phyloP scores from a whole-genome alignment of 2,329 filamentous ascomycete genomes.

The Xylaria sp. region DNA sequence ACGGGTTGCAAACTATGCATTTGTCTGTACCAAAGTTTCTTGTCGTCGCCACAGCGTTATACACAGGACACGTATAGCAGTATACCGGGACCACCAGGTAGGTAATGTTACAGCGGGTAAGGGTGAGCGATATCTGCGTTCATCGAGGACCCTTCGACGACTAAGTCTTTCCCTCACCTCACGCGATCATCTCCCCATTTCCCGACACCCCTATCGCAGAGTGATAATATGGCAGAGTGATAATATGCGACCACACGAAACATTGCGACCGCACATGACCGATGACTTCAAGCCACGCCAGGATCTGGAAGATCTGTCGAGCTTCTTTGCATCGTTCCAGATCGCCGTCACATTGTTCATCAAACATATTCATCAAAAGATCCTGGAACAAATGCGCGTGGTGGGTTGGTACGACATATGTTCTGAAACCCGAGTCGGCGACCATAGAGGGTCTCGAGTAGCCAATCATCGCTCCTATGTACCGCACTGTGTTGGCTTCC shows the following conservation, averaged over 20 bases:
- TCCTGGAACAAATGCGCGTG: constrained; percentile 24
- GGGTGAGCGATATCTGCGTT: background rate
- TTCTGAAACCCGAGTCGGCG: constrained; percentile 41
- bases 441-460: constrained; percentile 15
- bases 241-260: constrained; percentile 28
- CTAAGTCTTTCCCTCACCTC: background rate
- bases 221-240: no score
- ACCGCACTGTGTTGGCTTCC: constrained; percentile 27
- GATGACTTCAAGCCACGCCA: constrained; percentile 19
- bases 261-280: constrained; percentile 28
- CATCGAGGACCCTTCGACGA: background rate
- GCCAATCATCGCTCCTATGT: constrained; percentile 18
- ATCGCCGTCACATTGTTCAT: constrained; percentile 37
- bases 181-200: background rate
- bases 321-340: constrained; percentile 39
- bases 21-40: constrained; percentile 4
- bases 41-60: constrained; percentile 13
- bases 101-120: background rate
- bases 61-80: constrained; percentile 1
- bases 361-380: constrained; percentile 27
- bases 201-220: background rate
- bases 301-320: constrained; percentile 38
- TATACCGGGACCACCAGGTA: background rate
- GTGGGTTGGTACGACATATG: constrained; percentile 31
- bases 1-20: constrained; percentile 13